Evolutionary conservation across 129 eudicot species (phyloP).

Genomic region (Centella asiatica): DNA sequence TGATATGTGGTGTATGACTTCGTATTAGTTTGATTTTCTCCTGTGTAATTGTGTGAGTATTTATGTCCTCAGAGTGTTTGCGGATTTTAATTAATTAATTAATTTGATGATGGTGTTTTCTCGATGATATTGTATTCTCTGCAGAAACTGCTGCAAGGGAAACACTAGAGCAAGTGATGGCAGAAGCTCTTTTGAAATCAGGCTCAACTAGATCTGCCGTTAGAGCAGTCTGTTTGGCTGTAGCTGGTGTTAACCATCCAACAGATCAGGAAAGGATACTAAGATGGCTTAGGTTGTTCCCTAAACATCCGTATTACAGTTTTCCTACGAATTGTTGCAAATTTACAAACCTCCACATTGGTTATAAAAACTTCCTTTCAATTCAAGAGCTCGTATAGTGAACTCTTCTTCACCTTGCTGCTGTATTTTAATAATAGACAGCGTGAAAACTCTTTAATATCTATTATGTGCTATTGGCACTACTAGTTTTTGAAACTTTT

Average conservation of each 20-base stretch:
- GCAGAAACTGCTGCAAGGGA: constrained; percentile 90
- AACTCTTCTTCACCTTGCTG: not conserved
- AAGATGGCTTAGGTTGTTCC: constrained; percentile 71
- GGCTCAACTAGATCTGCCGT: constrained; percentile 69
- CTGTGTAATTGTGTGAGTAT: too few species aligned
- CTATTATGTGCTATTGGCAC: too few species aligned
- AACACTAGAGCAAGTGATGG: constrained; percentile 78
- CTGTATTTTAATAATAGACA: not conserved
- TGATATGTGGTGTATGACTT: too few species aligned
- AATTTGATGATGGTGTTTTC: constrained; percentile 6
- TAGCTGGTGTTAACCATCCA: constrained; percentile 91
- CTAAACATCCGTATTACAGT: not conserved
- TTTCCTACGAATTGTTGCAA: not conserved
- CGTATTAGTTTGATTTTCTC: too few species aligned
- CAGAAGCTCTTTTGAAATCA: constrained; percentile 64
- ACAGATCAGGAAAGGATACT: constrained; percentile 72
- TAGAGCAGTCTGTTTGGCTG: constrained; percentile 88
- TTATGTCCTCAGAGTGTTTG: too few species aligned
- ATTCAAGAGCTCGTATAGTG: too few species aligned
- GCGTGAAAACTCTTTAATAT: too few species aligned
- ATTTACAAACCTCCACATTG: not conserved
- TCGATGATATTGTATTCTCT: constrained; percentile 4
- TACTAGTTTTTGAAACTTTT: not conserved
- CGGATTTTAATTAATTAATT: too few species aligned
- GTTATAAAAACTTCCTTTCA: not conserved